These are phyloP conservation scores for Pleurotus sapidus DNA, from an alignment of 768 basidiomycete genomes.

Conservation along the genomic window DNA sequence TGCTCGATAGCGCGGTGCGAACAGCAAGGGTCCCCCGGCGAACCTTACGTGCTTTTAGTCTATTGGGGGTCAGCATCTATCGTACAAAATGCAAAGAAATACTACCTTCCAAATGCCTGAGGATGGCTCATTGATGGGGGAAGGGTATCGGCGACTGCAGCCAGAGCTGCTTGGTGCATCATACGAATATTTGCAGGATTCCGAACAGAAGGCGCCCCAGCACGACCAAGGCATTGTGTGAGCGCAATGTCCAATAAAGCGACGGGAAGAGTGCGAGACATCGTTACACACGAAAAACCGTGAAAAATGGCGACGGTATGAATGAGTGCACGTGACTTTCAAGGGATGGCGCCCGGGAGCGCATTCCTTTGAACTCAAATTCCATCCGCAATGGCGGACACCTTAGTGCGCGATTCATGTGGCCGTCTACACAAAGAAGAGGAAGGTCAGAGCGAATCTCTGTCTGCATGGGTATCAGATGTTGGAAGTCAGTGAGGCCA, in stretches of 20 bases:
- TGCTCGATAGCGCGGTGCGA: background rate
- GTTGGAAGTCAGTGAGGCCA: no score
- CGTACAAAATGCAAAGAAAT: background rate
- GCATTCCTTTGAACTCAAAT: no score
- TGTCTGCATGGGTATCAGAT: no score
- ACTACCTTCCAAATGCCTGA: slow-evolving; percentile 4
- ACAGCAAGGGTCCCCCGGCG: background rate
- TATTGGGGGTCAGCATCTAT: slow-evolving; percentile 11
- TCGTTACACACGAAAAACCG: no score
- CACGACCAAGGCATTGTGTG: background rate
- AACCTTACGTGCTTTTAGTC: background rate
- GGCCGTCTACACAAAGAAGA: no score
- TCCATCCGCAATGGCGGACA: no score
- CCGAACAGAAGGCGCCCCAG: background rate
- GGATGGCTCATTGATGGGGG: background rate
- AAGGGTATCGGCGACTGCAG: background rate
- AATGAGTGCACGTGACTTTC: no score
- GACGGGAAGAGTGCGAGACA: background rate
- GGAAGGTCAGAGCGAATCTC: no score
- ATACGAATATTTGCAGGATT: background rate
- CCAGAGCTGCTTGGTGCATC: slow-evolving; percentile 7
- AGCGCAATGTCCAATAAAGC: background rate
- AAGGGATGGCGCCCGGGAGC: no score
- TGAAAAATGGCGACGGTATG: no score
- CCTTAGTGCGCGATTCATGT: no score